Percentiles rank a stretch among this genome's conserved stretches.
Evolutionary conservation across 164 flowering plant genomes (phyloP).

Genomic region (Piper betle): DNA sequence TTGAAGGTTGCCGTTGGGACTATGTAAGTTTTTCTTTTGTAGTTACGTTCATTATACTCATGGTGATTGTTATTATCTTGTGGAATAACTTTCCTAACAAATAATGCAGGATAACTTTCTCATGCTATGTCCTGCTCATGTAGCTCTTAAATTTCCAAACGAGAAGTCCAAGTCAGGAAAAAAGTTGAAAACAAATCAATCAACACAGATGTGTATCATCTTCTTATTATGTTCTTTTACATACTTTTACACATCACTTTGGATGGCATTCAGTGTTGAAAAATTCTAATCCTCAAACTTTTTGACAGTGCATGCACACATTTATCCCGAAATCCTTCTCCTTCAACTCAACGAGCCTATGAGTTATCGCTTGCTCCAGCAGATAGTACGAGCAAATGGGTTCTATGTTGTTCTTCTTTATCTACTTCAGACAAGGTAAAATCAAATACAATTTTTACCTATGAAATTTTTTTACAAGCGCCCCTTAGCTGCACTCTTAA

Average conservation of each 20-base stretch:
- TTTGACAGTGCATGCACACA: constrained; percentile 13
- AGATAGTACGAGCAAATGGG: constrained; percentile 28
- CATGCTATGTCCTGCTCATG: constrained; percentile 69
- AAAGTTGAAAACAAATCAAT: constrained; percentile 2
- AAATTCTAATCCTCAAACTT: neutral
- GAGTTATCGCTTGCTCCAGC: constrained; percentile 18
- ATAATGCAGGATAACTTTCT: constrained; percentile 42
- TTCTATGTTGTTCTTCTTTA: constrained; percentile 75
- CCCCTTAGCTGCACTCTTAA: too few species aligned
- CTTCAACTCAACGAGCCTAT: constrained; percentile 1
- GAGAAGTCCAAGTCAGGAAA: constrained; percentile 32
- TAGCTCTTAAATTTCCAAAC: constrained; percentile 43
- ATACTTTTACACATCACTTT: neutral
- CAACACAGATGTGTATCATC: constrained; percentile 13
- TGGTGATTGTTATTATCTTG: neutral
- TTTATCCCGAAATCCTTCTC: neutral
- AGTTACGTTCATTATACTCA: neutral
- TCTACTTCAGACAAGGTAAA: constrained; percentile 67
- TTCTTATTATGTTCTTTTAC: neutral
- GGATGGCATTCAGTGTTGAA: neutral
- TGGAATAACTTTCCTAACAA: neutral
- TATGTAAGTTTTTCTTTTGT: constrained; percentile 3
- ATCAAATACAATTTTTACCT: neutral
- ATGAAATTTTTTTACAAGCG: neutral
- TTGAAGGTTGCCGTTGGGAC: constrained; percentile 9